Evolutionary conservation across 2,329 filamentous ascomycete genomes (phyloP), one percentile per base, ranked within the genome.

Genomic region (Cyphellophora attinorum): DNA sequence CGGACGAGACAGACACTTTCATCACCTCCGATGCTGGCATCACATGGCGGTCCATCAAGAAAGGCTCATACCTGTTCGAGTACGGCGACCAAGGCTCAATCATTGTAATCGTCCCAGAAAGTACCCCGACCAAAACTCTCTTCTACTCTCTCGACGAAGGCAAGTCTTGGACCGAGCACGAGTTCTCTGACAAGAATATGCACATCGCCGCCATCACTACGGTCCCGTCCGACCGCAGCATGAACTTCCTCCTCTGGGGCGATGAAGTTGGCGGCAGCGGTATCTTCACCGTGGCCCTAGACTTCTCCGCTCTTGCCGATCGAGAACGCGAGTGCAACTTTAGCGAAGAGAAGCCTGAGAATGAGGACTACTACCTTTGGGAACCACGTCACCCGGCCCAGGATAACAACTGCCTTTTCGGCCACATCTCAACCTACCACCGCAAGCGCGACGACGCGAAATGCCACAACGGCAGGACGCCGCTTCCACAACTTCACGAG

Each of bases 11-110:
- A 11, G 79, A 88, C 51, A 93, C 86, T 0, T 98, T 89, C 61
- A 81, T 96, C 67, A 93, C 85, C 8, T 71, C 72, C 1, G 88
- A 98, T 55, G 91, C 81, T n/a, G 93, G 93, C 36, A 71, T 96
- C 33, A 83, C 67, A 25, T 98, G 91, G 91, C 78, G 71, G 45
- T 75, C 79, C 39, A 77, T 89, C 41, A 89, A 83, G 61, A 88
- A 93, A 59, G 93, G 91, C 5, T 74, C 72, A 21, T 94, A 86
- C 68, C 81, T 82, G 51, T 98, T 86, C 85, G 85, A 93, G 52
- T 94, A 85, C 55, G 93, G 91, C 39, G 93, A 98, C 50, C 85
- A 94, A 56, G 91, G 91, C 17, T 91, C 85, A 5, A 81, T 96
- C 49, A 76, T 96, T 42, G 85, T 93, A 27, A 79, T 98, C 31